phyloP scores from a whole-genome alignment of 164 flowering plant species.

The Macadamia tetraphylla region DNA sequence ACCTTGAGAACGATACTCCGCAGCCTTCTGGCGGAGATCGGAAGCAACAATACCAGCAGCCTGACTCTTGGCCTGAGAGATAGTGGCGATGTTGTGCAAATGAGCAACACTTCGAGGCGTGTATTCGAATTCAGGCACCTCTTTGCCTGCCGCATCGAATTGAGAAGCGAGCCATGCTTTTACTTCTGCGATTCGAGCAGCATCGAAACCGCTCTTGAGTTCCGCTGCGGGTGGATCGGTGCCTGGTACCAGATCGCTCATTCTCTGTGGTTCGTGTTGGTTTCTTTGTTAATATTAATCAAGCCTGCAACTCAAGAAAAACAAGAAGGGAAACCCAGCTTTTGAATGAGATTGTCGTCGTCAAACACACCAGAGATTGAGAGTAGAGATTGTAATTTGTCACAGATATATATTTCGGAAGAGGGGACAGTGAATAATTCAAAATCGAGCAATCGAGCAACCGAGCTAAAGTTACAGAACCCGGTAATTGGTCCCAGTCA shows the following conservation, averaged over 20 bases:
- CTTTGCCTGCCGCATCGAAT: slow-evolving; percentile 78
- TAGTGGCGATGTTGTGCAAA: slow-evolving; percentile 57
- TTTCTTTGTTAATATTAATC: background rate
- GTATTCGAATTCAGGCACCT: slow-evolving; percentile 82
- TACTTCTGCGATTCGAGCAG: slow-evolving; percentile 63
- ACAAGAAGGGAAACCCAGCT: too few relatives aligned
- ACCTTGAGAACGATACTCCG: slow-evolving; percentile 90
- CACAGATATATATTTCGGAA: too few relatives aligned
- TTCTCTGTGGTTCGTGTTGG: background rate
- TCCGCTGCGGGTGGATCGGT: slow-evolving; percentile 19
- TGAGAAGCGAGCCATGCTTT: slow-evolving; percentile 80
- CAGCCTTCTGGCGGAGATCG: slow-evolving; percentile 80
- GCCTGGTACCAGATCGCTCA: slow-evolving; percentile 17
- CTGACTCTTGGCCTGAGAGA: slow-evolving; percentile 69
- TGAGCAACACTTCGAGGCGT: slow-evolving; percentile 73
- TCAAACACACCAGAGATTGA: too few relatives aligned
- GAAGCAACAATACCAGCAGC: slow-evolving; percentile 69
- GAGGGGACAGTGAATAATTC: too few relatives aligned
- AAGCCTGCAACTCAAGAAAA: background rate
- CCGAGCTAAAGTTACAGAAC: too few relatives aligned
- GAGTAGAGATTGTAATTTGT: too few relatives aligned
- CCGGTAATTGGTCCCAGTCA: too few relatives aligned
- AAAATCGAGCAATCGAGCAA: too few relatives aligned
- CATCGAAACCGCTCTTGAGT: slow-evolving; percentile 39
- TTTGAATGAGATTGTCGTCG: too few relatives aligned